These are phyloP conservation scores for Xylariomycetidae sp. DNA, from an alignment of 2,329 filamentous ascomycete genomes.

Conservation along the genomic window DNA sequence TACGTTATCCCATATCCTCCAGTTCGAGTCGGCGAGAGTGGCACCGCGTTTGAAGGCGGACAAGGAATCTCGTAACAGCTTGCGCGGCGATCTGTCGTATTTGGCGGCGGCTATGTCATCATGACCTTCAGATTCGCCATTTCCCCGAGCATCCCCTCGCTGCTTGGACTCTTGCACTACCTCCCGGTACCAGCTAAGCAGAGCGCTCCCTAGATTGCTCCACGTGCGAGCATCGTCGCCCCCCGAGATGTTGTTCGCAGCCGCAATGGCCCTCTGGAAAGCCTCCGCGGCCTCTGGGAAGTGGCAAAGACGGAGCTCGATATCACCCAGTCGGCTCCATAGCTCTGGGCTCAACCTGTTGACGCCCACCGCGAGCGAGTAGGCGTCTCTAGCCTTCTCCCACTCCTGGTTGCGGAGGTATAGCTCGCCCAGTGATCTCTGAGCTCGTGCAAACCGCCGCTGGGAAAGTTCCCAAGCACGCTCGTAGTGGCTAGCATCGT, in stretches of 20 bases:
- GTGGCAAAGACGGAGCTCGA: conserved; percentile 70
- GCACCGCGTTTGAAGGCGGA: conserved; percentile 84
- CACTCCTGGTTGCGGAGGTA: conserved; percentile 65
- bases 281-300: conserved; percentile 79
- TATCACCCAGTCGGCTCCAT: conserved; percentile 90
- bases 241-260: conserved; percentile 56
- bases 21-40: conserved; percentile 76
- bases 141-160: conserved; percentile 12
- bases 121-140: conserved; percentile 14
- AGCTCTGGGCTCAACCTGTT: conserved; percentile 78
- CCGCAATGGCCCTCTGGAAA: conserved; percentile 75
- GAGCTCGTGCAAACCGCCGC: conserved; percentile 76
- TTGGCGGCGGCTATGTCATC: conserved; percentile 22
- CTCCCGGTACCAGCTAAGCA: conserved; percentile 65
- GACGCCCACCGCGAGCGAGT: conserved; percentile 68
- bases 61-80: conserved; percentile 69
- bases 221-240: conserved; percentile 88
- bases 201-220: conserved; percentile 86
- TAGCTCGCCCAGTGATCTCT: conserved; percentile 78
- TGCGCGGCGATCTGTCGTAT: conserved; percentile 45
- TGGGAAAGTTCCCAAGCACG: conserved; percentile 85
- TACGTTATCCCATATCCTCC: conserved; percentile 95
- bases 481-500: conserved; percentile 69
- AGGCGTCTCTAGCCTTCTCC: conserved; percentile 68
- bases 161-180: conserved; percentile 35